A percentile compares a stretch with the other conserved stretches of the same genome.
phyloP scores from a whole-genome alignment of 2,329 filamentous ascomycete species.

The Cercospora zeina region DNA sequence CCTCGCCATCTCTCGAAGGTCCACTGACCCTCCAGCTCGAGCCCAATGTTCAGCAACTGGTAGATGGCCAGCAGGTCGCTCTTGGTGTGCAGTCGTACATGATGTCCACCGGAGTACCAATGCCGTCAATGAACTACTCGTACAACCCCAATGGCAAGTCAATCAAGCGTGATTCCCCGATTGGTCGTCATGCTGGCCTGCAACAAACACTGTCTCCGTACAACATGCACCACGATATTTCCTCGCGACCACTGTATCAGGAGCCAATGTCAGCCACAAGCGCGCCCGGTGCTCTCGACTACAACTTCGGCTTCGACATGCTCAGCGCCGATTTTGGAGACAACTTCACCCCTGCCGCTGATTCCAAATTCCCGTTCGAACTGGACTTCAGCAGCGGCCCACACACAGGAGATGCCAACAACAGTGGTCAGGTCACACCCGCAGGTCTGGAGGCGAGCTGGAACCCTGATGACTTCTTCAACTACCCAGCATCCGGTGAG shows the following conservation, averaged over 20 bases:
- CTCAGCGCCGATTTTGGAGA: conserved; percentile 14
- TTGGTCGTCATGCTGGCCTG: conserved; percentile 18
- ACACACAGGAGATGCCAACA: conserved; percentile 7
- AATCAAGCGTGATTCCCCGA: conserved; percentile 13
- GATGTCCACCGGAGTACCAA: conserved; percentile 23
- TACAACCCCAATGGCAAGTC: conserved; percentile 36
- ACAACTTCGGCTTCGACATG: conserved; percentile 23
- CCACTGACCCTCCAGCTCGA: conserved; percentile 53
- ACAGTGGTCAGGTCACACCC: conserved; percentile 28
- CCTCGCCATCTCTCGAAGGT: conserved; percentile 7
- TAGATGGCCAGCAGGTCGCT: conserved; percentile 41
- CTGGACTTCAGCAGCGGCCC: conserved; percentile 19
- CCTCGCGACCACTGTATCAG: conserved; percentile 6
- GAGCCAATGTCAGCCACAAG: conserved; percentile 26
- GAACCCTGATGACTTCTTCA: conserved; percentile 32
- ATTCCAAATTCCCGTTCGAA: conserved; percentile 22
- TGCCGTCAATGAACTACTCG: conserved; percentile 28
- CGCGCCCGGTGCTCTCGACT: conserved; percentile 24
- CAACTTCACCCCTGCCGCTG: conserved; percentile 12
- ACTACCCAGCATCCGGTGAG: conserved; percentile 23
- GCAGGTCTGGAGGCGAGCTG: conserved; percentile 21
- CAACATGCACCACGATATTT: conserved; percentile 18
- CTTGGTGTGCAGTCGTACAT: conserved; percentile 23
- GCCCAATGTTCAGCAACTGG: conserved; percentile 55
- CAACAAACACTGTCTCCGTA: conserved; percentile 26